Base-by-base conservation (phyloP, 1,284 basidiomycete genomes). In the Butyriboletus appendiculatus region DNA sequence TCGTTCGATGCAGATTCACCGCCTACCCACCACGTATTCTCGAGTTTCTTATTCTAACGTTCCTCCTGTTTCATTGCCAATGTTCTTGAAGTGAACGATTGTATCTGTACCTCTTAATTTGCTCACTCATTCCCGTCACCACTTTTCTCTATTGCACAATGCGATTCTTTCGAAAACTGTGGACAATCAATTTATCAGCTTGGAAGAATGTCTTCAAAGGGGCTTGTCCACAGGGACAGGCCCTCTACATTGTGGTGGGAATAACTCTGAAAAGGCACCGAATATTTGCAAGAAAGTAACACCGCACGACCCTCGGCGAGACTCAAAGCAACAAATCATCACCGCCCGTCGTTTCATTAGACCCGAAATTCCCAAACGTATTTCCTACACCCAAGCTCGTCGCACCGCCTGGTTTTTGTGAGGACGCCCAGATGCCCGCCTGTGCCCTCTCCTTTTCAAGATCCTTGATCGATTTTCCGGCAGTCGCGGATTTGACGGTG, bases 381-480 rank as follows among this genome's bases (percentile, higher is more conserved):
- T 72, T 72, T 45, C 69, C 73, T 47, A 64, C 52, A 18, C 70
- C 71, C 53, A 66, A 67, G 1, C 51, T 45, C 16, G 45, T 41
- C 10, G 55, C 50, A 24, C 55, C 52, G 12, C 60, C 64, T 55
- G 66, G 66, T 53, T 64, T 69, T 46, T 74, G 75, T n/a, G 73
- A 59, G 7, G 67, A 57, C 1, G 84, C 85, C 94, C 94, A 96
- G 34, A 96, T 81, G 16, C 81, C 82, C 34, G 85, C 84, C 66
- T 81, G 81, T 4, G 85, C 81, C 76, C 94, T 93, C 75, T 96
- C 93, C 74, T 85, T 87, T 73, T 93, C 88, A 63, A 96, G 68
- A 66, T 94, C 92, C 69, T 88, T 89, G 61, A 95, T 95, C 42
- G 86, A 91, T 78, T 94, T 95, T 15, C 76, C 77, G 18, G 60